Base-by-base conservation (phyloP, 768 basidiomycete species). In the Naematelia encephala region DNA sequence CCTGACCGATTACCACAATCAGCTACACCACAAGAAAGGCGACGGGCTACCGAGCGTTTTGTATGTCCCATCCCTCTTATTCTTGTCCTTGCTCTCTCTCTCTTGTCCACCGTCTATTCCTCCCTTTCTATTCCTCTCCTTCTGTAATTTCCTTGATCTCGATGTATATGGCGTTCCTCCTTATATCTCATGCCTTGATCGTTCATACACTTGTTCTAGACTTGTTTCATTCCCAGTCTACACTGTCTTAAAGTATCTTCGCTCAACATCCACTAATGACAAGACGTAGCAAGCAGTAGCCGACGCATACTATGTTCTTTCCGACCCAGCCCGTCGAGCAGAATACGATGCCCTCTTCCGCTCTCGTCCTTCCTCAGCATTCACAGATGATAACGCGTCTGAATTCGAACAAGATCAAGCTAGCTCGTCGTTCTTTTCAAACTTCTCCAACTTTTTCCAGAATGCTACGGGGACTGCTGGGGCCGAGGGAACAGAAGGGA, bases 281-380 rank as follows among this genome's bases (percentile, higher is more conserved):
- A n/a, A n/a, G n/a, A 22, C 26, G 30, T 62, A 64, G 54, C 72
- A 88, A 87, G 85, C 87, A 5, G 86, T 96, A 62, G 91, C 92
- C 54, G 92, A 96, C 76, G 91, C 91, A 16, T 94, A 94, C 79
- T 96, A 90, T 74, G 88, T 93, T 25, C 84, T 97, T 34, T 91
- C 89, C 2, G 90, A 96, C 76, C 77, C 85, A 3, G 81, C 82
- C 44, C 63, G 79, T 10, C 64, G 77, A 45, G 68, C 77, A 47
- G 79, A 80, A 57, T 79, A 79, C 66, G 78, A 80, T 54, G 60
- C 75, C 2, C 68, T 78, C 30, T 70, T 73, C 55, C 66, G 59
- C 13, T 68, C 67, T 5, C 54, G 62, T 26, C 70, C 67, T 30
- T 59, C 68, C 28, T 68, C 64, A 46, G 70, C 63, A 27, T 74